Base-by-base conservation (phyloP, 345 rosid genomes). In the Leavenworthia alabamica region DNA sequence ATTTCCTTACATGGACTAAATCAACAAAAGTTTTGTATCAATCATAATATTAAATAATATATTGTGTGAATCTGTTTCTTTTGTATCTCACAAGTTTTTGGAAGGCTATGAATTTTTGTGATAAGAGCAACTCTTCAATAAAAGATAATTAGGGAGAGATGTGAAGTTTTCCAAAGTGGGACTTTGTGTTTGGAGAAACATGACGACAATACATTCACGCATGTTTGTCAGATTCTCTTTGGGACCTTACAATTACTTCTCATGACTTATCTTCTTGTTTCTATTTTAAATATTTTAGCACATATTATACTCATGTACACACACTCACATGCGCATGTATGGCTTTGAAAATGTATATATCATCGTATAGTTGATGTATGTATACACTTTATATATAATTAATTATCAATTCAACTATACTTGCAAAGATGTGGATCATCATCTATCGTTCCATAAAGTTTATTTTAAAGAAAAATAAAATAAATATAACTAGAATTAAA, bases 151-250 rank as follows among this genome's bases (percentile, higher is more conserved):
- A 64, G 61, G 61, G 61, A 45, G 45, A 26, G 62, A 65, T 54
- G 70, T 65, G 62, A 54, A 55, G 46, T 20, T 54, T 54, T 54
- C 70, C n/a, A 36, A 55, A 55, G 62, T 44, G 61, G 61, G 61
- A 54, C 70, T 33, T 26, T 5, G 37, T 65, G 46, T 47, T 47
- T 23, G 26, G 36, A 48, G 47, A 65, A 23, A 54, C 37, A 65
- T 65, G 29, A 12, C 45, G 1, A 51, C 41, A 64, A 45, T 41
- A 29, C 44, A 29, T 20, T 64, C 43, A 64, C 42, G 43, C 43
- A 52, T 41, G 53, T 31, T 64, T 52, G 43, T 64, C 53, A 29
- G 60, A 29, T 42, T 42, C 33, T 64, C 26, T 64, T 39, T 32
- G 66, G 26, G 61, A 43, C 44, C 69, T 42, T n/a, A n/a, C 35